phyloP scores from a whole-genome alignment of 345 rosid species.

The Noccaea bulbosa region DNA sequence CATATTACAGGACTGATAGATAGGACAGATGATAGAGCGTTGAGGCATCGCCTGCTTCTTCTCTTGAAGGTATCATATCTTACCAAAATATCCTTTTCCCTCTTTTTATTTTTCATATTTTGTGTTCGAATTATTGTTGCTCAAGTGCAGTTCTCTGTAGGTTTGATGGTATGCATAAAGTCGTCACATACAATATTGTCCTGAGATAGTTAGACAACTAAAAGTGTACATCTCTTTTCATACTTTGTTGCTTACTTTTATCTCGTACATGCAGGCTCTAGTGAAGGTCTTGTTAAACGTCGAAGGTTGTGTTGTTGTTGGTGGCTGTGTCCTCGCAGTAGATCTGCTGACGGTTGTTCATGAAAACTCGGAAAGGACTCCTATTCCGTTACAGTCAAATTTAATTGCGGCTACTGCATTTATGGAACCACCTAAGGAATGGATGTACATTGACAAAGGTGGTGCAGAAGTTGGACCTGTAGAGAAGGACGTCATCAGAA shows the following conservation, averaged over 20 bases:
- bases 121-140: not conserved
- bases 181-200: conserved; percentile 19
- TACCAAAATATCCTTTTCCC: not conserved
- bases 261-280: conserved; percentile 66
- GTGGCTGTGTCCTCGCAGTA: conserved; percentile 97
- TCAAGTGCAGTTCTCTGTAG: not conserved
- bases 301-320: conserved; percentile 94
- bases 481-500: conserved; percentile 94
- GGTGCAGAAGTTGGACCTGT: conserved; percentile 90
- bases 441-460: conserved; percentile 83
- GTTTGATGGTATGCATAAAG: conserved; percentile 20
- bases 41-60: conserved; percentile 95
- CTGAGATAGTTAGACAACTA: conserved; percentile 23
- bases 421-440: conserved; percentile 99
- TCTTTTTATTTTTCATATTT: not conserved
- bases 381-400: conserved; percentile 95
- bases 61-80: conserved; percentile 75
- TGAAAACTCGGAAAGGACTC: conserved; percentile 97
- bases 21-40: conserved; percentile 93
- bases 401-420: conserved; percentile 97
- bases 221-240: conserved; percentile 23
- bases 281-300: conserved; percentile 91
- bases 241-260: conserved; percentile 30
- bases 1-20: conserved; percentile 95
- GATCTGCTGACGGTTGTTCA: conserved; percentile 95